These are phyloP conservation scores for Fusarium chuoi DNA, from an alignment of 2,329 filamentous ascomycete genomes.

Conservation along the genomic window DNA sequence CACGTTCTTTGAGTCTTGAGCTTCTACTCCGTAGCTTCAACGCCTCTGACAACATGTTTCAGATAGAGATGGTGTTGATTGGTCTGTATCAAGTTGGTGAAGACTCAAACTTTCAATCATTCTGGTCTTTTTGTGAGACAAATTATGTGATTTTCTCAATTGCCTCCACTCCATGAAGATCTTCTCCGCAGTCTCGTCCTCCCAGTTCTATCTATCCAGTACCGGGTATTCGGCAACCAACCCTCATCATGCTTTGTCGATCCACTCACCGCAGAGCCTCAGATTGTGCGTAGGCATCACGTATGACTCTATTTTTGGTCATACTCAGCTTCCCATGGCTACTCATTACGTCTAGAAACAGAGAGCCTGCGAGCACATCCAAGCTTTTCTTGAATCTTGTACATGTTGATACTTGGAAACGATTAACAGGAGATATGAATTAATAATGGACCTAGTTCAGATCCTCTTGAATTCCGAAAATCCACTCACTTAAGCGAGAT, in stretches of 20 bases:
- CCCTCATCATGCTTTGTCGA: not conserved
- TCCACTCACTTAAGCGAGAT: slow-evolving; percentile 6
- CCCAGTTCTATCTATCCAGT: not conserved
- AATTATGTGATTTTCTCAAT: not conserved
- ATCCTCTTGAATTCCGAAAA: not conserved
- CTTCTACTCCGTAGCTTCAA: not conserved
- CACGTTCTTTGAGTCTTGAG: not conserved
- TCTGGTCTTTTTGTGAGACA: not conserved
- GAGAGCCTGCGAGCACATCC: not conserved
- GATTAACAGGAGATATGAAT: not conserved
- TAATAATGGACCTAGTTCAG: not conserved
- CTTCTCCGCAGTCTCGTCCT: not conserved
- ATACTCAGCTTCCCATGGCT: not conserved
- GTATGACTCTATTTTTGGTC: slow-evolving; percentile 13
- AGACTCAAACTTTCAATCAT: not conserved
- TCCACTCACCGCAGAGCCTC: slow-evolving; percentile 21
- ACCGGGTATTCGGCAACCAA: not conserved
- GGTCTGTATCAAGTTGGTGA: not conserved
- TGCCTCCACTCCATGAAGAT: not conserved
- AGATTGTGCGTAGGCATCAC: not conserved
- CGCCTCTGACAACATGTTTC: slow-evolving; percentile 19
- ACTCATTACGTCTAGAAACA: not conserved
- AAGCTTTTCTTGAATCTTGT: not conserved
- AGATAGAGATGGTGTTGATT: not conserved
- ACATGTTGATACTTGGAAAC: not conserved